Base-by-base conservation (phyloP, 169 alveolate species). In the Plasmodium adleri region DNA sequence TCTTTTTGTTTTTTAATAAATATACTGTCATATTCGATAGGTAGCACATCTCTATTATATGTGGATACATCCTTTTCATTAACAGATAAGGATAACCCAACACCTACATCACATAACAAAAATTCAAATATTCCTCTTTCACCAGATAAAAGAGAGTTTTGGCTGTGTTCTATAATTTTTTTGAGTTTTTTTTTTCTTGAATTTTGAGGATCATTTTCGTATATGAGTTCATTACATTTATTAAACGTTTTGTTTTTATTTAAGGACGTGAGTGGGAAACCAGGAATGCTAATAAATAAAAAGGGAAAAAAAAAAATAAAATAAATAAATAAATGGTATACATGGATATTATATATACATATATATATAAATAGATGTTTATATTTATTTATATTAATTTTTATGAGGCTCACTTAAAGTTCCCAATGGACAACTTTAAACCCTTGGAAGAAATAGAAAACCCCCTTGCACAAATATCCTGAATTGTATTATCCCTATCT, bases 21-120 rank as follows among this genome's bases (percentile, higher is more conserved):
- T 24, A 94, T 78, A 60, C 97, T 94, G 24, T 96, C 98, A 62
- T 95, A 95, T 52, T 95, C 97, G 28, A 94, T 83, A 20, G 94
- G 94, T 74, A 91, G 74, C 1, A 91, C 76, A 15, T 91, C 93
- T 59, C 96, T 59, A 50, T 74, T 66, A 58, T 92, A 67, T 67
- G 74, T 86, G 5, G 85, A 88, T 26, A 89, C 92, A n/a, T 90
- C 91, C 17, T 73, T 88, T 45, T 92, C 95, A 15, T 76, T 56
- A 1, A 75, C 96, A 9, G 92, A 52, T 12, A 92, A 75, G 6
- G 94, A 92, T 72, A 88, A 85, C 12, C 95, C 96, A n/a, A 91
- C 95, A 72, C 98, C 98, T 24, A 96, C 97, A 70, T 96, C 96
- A 52, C 98, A 96, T 39, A 96, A 88, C 72, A 96, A 94, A 80